Conservation (phyloP, 306 rosid genomes). For the Abrus precatorius region DNA sequence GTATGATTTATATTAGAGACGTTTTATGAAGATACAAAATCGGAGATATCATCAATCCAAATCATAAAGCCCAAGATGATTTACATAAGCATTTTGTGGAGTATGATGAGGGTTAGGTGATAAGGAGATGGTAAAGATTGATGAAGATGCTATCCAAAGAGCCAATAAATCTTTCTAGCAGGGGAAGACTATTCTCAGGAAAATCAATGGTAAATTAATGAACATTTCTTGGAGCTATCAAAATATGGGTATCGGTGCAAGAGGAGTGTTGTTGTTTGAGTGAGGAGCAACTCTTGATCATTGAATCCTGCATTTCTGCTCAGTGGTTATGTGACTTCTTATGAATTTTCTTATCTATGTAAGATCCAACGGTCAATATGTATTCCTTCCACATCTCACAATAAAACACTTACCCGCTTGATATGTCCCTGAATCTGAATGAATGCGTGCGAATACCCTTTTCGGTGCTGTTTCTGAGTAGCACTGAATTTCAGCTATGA, state of each 20-base stretch:
- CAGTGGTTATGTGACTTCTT: not conserved
- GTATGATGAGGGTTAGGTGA: not conserved
- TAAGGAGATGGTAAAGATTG: not conserved
- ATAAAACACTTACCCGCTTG: not conserved
- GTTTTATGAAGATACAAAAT: slow-evolving; percentile 8
- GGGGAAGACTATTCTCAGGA: not conserved
- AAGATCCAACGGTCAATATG: slow-evolving; percentile 17
- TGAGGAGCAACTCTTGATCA: slow-evolving; percentile 13
- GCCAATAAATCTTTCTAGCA: not conserved
- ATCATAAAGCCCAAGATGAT: not conserved
- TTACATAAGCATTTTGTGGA: not conserved
- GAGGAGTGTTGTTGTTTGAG: not conserved
- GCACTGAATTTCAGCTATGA: slow-evolving; percentile 7
- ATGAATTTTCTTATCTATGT: not conserved
- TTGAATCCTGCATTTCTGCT: not conserved
- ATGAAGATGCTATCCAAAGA: not conserved
- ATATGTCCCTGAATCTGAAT: not conserved
- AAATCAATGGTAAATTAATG: not conserved
- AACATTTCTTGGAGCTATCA: not conserved
- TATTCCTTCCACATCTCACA: slow-evolving; percentile 3
- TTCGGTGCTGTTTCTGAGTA: not conserved
- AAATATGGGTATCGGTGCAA: not conserved
- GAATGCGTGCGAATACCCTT: not conserved
- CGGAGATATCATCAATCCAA: not conserved
- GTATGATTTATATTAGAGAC: not conserved